phyloP scores from a whole-genome alignment of 176 grass and related monocot species.

The Rhynchospora breviuscula region DNA sequence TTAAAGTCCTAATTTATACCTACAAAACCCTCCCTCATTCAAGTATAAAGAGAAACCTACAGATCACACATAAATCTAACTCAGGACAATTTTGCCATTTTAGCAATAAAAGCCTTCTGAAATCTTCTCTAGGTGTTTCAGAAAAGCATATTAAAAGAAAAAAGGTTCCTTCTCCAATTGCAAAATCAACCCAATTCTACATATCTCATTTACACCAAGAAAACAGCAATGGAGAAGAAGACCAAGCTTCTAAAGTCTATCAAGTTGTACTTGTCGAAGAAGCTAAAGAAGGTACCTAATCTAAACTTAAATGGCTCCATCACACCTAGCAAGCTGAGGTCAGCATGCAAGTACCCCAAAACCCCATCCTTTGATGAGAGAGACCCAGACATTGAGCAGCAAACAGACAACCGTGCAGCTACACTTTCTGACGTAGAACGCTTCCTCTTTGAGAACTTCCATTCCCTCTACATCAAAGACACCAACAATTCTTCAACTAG shows the following conservation, averaged over 20 bases:
- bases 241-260: slow-evolving; percentile 48
- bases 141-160: neutral
- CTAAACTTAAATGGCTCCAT: slow-evolving; percentile 29
- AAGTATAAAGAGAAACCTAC: slow-evolving; percentile 3
- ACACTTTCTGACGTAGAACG: slow-evolving; percentile 84
- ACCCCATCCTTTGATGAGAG: slow-evolving; percentile 37
- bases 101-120: neutral
- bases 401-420: slow-evolving; percentile 25
- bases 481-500: neutral
- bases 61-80: neutral
- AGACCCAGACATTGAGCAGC: neutral
- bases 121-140: neutral
- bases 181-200: neutral
- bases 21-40: neutral
- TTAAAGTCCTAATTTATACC: neutral
- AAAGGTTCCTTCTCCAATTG: neutral
- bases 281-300: slow-evolving; percentile 59
- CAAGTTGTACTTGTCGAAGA: slow-evolving; percentile 46
- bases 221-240: slow-evolving; percentile 40
- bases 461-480: slow-evolving; percentile 54
- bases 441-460: slow-evolving; percentile 72
- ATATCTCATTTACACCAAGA: neutral
- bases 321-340: slow-evolving; percentile 44
- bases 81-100: neutral
- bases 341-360: slow-evolving; percentile 57